Evolutionary conservation across 371 early-diverging fungal species (phyloP).

Genomic region (Nematocida displodere): DNA sequence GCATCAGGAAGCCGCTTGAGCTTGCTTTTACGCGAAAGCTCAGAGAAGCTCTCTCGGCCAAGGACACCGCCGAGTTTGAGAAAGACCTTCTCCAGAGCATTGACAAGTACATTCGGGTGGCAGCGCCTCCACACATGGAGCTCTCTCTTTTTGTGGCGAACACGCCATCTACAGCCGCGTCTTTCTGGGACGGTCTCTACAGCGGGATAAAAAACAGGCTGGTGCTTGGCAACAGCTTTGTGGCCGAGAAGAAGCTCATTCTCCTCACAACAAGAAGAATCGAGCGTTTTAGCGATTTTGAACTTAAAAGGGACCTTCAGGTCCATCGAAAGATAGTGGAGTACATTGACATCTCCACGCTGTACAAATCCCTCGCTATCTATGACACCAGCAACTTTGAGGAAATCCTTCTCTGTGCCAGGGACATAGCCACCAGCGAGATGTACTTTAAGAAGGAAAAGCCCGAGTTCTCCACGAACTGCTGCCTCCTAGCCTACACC

Average conservation of each 20-base stretch:
- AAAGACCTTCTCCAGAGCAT: constrained; percentile 16
- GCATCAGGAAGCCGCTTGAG: constrained; percentile 14
- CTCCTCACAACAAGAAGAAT: neutral
- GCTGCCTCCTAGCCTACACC: constrained; percentile 23
- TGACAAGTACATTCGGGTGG: neutral
- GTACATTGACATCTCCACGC: constrained; percentile 31
- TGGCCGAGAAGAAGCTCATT: constrained; percentile 20
- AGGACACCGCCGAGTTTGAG: constrained; percentile 2
- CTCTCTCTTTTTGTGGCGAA: constrained; percentile 31
- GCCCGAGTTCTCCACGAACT: neutral
- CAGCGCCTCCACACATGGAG: constrained; percentile 3
- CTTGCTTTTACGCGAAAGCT: constrained; percentile 7
- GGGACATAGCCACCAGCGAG: constrained; percentile 30
- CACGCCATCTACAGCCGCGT: neutral
- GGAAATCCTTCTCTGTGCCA: constrained; percentile 32
- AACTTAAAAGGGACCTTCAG: neutral
- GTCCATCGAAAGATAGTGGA: constrained; percentile 1
- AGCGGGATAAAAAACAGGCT: constrained; percentile 34
- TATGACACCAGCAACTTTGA: constrained; percentile 28
- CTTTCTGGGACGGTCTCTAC: constrained; percentile 21
- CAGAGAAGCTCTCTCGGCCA: neutral
- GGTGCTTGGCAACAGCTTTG: neutral
- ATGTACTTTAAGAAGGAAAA: constrained; percentile 36
- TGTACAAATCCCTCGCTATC: neutral
- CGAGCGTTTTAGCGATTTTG: neutral